Evolutionary conservation across 768 basidiomycete genomes (phyloP).

Genomic region (Agaricus subrufescens): DNA sequence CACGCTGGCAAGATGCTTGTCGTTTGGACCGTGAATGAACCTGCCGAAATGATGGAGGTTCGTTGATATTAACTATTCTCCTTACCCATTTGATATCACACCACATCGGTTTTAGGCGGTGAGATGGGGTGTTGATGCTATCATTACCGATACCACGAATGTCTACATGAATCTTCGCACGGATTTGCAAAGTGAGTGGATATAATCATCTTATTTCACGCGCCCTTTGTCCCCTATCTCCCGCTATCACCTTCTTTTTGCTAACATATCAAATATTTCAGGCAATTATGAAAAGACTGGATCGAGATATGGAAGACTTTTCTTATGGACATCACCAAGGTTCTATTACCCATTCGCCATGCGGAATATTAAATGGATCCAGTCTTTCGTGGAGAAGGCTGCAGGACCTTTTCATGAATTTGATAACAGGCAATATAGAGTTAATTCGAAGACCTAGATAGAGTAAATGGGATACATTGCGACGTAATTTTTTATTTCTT

Average conservation of each 20-base stretch:
- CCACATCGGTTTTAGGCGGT: constrained; percentile 49
- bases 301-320: constrained; percentile 58
- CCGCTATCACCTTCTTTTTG: not conserved
- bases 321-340: constrained; percentile 66
- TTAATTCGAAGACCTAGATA: not conserved
- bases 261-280: constrained; percentile 19
- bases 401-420: constrained; percentile 50
- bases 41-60: constrained; percentile 87
- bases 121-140: constrained; percentile 73
- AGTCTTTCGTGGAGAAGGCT: constrained; percentile 38
- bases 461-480: too few relatives aligned
- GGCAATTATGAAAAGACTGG: constrained; percentile 66
- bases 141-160: constrained; percentile 72
- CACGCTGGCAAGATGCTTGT: constrained; percentile 76
- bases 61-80: not conserved
- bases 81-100: not conserved
- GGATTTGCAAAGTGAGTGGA: constrained; percentile 47
- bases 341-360: constrained; percentile 53
- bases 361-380: constrained; percentile 20
- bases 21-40: constrained; percentile 96
- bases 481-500: too few relatives aligned
- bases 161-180: constrained; percentile 62
- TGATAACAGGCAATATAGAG: not conserved
- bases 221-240: not conserved
- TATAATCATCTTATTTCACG: not conserved